Conservation (phyloP, 148 eudicot genomes). For the Persicaria maculosa region DNA sequence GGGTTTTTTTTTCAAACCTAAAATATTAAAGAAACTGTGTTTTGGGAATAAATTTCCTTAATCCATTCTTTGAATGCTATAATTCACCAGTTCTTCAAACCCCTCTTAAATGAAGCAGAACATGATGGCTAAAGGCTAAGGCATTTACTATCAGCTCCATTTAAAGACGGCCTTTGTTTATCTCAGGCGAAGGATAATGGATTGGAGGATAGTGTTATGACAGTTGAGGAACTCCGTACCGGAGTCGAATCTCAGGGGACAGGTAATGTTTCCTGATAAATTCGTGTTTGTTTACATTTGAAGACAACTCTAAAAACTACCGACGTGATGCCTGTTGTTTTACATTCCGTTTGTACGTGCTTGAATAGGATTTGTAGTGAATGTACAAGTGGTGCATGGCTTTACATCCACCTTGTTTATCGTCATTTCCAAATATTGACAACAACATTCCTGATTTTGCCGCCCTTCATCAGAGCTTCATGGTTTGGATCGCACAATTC, state of each 20-base stretch:
- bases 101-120: neutral
- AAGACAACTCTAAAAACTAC: neutral
- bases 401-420: neutral
- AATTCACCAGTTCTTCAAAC: neutral
- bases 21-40: neutral
- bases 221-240: constrained; percentile 81
- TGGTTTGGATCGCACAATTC: constrained; percentile 68
- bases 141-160: neutral
- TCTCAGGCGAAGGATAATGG: constrained; percentile 81
- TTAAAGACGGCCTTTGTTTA: neutral
- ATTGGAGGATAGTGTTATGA: constrained; percentile 88
- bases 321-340: neutral
- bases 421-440: too few relatives aligned
- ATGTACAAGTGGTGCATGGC: neutral
- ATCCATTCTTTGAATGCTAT: neutral
- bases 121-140: neutral
- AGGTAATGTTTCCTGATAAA: constrained; percentile 34
- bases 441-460: too few relatives aligned
- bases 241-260: constrained; percentile 89
- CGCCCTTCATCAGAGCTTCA: constrained; percentile 52
- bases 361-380: too few relatives aligned
- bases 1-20: neutral
- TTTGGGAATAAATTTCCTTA: neutral
- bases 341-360: neutral
- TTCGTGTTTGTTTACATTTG: neutral